Evolutionary conservation across 805 yeast genomes (phyloP), one percentile per base, ranked within the genome.

Genomic region (Brettanomyces anomalus): DNA sequence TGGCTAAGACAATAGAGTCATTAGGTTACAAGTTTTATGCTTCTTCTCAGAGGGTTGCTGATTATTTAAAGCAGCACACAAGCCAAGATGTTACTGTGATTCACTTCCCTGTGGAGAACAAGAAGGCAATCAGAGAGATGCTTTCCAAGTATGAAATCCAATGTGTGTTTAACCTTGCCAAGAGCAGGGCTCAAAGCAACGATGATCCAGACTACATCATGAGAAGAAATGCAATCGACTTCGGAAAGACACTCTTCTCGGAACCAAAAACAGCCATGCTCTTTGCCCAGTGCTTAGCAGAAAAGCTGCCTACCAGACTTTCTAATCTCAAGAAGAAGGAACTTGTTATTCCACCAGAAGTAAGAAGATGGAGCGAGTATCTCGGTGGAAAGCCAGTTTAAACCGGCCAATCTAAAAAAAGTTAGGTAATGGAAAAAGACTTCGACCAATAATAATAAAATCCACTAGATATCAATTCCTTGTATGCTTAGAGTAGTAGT

Each of bases 161-260:
- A 49, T 81, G 88, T 49, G 98, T 93, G 15, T 81, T 90, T 76
- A 93, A 93, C 69, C 75, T 93, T 57, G 97, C 98, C 43, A 73
- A 73, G 54, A 83, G 85, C 36, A 79, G 96, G 62, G 99, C 97
- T 36, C 94, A 85, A 56, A 68, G 75, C 50, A 72, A 86, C 50
- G 65, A 77, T 50, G 97, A 93, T 59, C 82, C 84, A 65, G 97
- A 93, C 67, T 93, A 93, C 65, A 81, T 90, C 45, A 93, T 93
- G 98, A 83, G 99, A 73, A 83, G 99, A 72, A 93, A 93, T 64
- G 97, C 99, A 39, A 94, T 93, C 68, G 99, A 93, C 65, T 93
- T 93, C 62, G 97, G 85, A 47, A 82, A 90, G 57, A 96, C 98
- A 36, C 72, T 93, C 60, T 90, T 93, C 72, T 93, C 90, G 61